Conservation (phyloP, 2,329 filamentous ascomycete species). For the Xylariaceae sp. region DNA sequence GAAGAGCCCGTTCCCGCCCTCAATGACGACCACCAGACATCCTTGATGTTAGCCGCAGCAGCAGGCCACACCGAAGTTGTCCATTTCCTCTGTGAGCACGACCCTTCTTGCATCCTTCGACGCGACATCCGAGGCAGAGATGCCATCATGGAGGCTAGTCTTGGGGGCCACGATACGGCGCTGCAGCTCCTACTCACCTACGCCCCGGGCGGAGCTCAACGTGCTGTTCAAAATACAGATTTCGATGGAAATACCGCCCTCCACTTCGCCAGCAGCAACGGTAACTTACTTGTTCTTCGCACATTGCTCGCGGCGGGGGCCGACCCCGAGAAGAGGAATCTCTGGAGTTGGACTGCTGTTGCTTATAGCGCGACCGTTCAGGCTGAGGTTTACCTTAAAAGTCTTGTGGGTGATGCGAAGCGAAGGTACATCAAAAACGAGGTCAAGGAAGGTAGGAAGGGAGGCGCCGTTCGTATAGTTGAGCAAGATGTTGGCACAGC, state of each 20-base stretch:
- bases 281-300: constrained; percentile 75
- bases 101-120: constrained; percentile 65
- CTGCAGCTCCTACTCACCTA: constrained; percentile 68
- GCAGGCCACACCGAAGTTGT: constrained; percentile 74
- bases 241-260: constrained; percentile 81
- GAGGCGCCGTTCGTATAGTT: constrained; percentile 49
- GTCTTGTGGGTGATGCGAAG: constrained; percentile 71
- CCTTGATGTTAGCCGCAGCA: constrained; percentile 75
- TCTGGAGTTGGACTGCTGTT: constrained; percentile 81
- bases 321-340: constrained; percentile 71
- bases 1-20: constrained; percentile 73
- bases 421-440: constrained; percentile 49
- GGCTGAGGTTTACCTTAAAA: constrained; percentile 83
- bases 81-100: constrained; percentile 66
- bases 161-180: constrained; percentile 64
- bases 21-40: constrained; percentile 79
- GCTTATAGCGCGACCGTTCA: constrained; percentile 81
- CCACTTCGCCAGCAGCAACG: constrained; percentile 83
- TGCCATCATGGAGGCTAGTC: constrained; percentile 68
- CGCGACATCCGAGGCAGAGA: constrained; percentile 71
- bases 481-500: constrained; percentile 42
- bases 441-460: constrained; percentile 45
- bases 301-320: constrained; percentile 79
- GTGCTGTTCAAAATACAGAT: constrained; percentile 63
- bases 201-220: constrained; percentile 55